Conservation (phyloP, 331 rosid species). For the Erythrophleum ivorense region DNA sequence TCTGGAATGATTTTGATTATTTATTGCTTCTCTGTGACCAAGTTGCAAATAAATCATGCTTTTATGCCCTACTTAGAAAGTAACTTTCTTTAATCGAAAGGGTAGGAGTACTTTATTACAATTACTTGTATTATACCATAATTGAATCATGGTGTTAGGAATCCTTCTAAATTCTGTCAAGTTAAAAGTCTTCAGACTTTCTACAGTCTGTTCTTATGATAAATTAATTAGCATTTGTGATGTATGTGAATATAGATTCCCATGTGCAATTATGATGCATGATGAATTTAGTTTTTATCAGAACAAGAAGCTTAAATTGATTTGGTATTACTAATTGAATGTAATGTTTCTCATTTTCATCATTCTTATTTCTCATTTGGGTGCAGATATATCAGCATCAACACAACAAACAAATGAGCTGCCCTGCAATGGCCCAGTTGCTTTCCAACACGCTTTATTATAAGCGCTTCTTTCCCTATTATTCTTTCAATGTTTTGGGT, state of each 20-base stretch:
- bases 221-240: background rate
- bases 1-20: background rate
- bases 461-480: conserved; percentile 95
- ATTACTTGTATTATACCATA: background rate
- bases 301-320: conserved; percentile 1
- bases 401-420: conserved; percentile 98
- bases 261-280: background rate
- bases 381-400: conserved; percentile 91
- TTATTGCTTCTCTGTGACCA: background rate
- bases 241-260: background rate
- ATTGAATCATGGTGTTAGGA: background rate
- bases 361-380: conserved; percentile 29
- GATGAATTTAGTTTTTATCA: background rate
- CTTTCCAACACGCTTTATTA: conserved; percentile 92
- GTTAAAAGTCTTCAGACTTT: conserved; percentile 10
- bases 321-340: background rate
- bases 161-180: background rate
- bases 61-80: background rate
- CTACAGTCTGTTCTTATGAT: background rate
- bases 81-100: background rate
- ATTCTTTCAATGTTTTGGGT: conserved; percentile 89
- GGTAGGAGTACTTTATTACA: background rate
- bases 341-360: background rate
- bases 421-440: conserved; percentile 95
- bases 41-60: conserved; percentile 3